Conservation (phyloP, 2,329 filamentous ascomycete species). For the Calcarisporium arbuscula region DNA sequence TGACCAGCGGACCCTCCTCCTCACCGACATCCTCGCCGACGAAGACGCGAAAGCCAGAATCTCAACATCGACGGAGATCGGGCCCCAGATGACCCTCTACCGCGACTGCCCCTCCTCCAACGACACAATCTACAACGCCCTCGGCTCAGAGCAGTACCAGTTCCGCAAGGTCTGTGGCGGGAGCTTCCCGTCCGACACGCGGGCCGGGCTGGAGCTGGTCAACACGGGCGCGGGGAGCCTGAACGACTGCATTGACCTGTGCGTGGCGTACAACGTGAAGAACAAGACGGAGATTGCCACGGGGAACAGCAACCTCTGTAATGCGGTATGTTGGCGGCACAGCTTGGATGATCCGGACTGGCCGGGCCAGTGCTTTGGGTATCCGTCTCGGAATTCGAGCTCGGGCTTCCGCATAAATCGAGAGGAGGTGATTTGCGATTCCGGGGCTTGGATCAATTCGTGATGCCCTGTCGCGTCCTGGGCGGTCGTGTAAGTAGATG, state of each 20-base stretch:
- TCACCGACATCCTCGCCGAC: too few species aligned
- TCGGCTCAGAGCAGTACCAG: constrained; percentile 1
- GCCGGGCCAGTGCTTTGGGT: constrained; percentile 10
- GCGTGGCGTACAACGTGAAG: constrained; percentile 7
- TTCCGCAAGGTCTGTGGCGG: constrained; percentile 9
- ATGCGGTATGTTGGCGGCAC: constrained; percentile 9
- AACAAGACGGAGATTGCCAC: constrained; percentile 7
- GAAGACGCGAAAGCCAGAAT: too few species aligned
- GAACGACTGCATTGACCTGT: constrained; percentile 10
- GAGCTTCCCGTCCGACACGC: constrained; percentile 3
- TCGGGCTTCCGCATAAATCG: constrained; percentile 3
- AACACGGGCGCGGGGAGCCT: constrained; percentile 5
- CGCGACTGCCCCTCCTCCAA: constrained; percentile 10
- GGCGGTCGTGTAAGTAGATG: too few species aligned
- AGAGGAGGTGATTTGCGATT: constrained; percentile 7
- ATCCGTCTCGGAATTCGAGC: constrained; percentile 4
- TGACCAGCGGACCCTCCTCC: too few species aligned
- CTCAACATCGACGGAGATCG: constrained; percentile 2
- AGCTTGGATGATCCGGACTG: constrained; percentile 4
- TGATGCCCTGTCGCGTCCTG: too few species aligned
- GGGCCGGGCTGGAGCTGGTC: constrained; percentile 2
- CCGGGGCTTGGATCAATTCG: constrained; percentile 9
- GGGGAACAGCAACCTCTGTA: constrained; percentile 4
- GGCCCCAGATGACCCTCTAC: constrained; percentile 6
- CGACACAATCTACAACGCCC: constrained; percentile 6